Evolutionary conservation across 768 basidiomycete species (phyloP), one percentile per base, ranked within the genome.

Genomic region (Agaricus bisporus): DNA sequence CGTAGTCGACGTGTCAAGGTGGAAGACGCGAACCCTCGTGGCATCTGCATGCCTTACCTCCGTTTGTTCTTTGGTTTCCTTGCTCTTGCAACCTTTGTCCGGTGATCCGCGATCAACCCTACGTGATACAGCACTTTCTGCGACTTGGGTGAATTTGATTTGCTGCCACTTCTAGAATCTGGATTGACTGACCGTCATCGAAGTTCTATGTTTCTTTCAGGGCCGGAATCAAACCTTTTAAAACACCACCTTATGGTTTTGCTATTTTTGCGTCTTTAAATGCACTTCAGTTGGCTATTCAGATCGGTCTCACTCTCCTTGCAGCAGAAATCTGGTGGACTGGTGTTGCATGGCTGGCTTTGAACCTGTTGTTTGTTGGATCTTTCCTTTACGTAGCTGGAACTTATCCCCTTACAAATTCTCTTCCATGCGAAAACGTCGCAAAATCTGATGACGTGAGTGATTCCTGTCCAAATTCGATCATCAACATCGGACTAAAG

Each of bases 241-340:
- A 60, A 51, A 82, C 81, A 1, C 72, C 79, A 4, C 82, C 83
- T n/a, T 82, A 78, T 62, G 60, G 78, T 17, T 69, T 76, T 9
- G 65, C 80, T 52, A 51, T 59, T 6, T 66, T 79, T 58, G 75
- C 74, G 22, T 61, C 68, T 26, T 59, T 67, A n/a, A 67, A 76
- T 53, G 63, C 62, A 20, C 50, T 74, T 15, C 57, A 68, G 12
- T 70, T 70, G 1, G 55, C 75, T n/a, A 56, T 72, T 48, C 66
- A 74, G 47, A 59, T 77, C 8, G 63, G 65, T 32, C 65, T 70
- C 36, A 61, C 68, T 50, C 25, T 71, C 41, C 59, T 69, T 12
- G 54, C 54, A 14, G 54, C 48, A 11, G 58, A 56, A 25, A 51
- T 18, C 15, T 42, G 41, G 12, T 53, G 54, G 49, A 61, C 55